A percentile compares a stretch with the other conserved stretches of the same genome.
These are phyloP conservation scores for Podaxis rugospora DNA, from an alignment of 768 basidiomycete genomes.

Conservation along the genomic window DNA sequence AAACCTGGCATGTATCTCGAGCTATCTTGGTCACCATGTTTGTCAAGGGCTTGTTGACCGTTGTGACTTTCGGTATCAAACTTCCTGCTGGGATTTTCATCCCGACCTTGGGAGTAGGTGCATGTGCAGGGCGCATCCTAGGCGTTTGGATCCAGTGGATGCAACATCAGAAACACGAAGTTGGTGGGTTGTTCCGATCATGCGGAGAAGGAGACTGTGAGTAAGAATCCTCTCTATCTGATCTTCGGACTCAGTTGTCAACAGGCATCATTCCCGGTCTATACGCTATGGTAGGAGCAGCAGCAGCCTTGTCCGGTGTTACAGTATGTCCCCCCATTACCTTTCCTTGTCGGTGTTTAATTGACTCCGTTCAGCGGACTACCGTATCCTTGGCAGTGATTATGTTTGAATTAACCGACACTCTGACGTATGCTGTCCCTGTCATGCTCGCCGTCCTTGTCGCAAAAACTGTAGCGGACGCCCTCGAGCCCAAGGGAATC, in stretches of 20 bases:
- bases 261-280: constrained; percentile 76
- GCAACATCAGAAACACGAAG: constrained; percentile 56
- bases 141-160: constrained; percentile 79
- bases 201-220: constrained; percentile 67
- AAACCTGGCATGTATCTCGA: constrained; percentile 58
- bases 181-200: constrained; percentile 50
- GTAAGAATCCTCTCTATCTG: constrained; percentile 13
- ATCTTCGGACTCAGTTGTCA: neutral
- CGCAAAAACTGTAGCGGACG: constrained; percentile 87
- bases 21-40: constrained; percentile 74
- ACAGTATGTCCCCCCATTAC: constrained; percentile 49
- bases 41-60: constrained; percentile 75
- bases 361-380: constrained; percentile 49
- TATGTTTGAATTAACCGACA: constrained; percentile 91
- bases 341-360: neutral
- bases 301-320: constrained; percentile 91
- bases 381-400: constrained; percentile 95
- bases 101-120: constrained; percentile 91
- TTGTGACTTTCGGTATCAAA: constrained; percentile 92
- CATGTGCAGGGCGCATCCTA: constrained; percentile 85
- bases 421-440: constrained; percentile 87
- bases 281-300: constrained; percentile 96
- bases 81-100: constrained; percentile 95
- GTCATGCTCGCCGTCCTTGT: constrained; percentile 87
- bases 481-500: constrained; percentile 88